Base-by-base conservation (phyloP, 371 early-diverging fungal species). In the Lichtheimia corymbifera region DNA sequence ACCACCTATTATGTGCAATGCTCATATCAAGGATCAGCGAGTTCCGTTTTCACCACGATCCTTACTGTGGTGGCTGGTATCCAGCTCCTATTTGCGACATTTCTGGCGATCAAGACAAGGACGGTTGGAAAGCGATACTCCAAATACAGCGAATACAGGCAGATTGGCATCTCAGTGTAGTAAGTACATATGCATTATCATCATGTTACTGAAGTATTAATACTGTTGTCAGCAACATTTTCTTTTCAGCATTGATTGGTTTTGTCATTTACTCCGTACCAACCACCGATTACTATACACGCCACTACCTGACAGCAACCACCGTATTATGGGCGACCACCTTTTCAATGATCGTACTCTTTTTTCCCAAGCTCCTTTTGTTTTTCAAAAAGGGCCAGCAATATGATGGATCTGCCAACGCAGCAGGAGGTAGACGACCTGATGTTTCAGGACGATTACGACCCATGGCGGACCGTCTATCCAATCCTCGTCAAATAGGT, bases 141-240 rank as follows among this genome's bases (percentile, higher is more conserved):
- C 24, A 85, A 80, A 62, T 82, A 83, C 58, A 83, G 79, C 54
- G 86, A 85, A 62, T 83, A 80, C 43, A 79, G 80, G 14, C 83
- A 85, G 45, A 83, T 85, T 15, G 83, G 82, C 0, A 63, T 85
- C 47, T 82, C 82, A 27, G 80, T 85, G 9, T 85, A 85, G 85
- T 84, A 82, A 72, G 79, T 75, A 27, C 14, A 27, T 15, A 9
- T 41, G 0, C 22, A 20, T 30, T 17, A 13, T 18, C 2, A 35
- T 9, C 11, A 35, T 35, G 35, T 0, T 11, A 4, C 9, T 30
- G 11, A 17, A 28, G 15, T 14, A 52, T 12, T 52, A 13, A 45
- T 35, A 20, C 25, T 7, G 9, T 35, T 22, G 28, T 27, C 58
- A 85, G 83, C 58, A 85, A 85, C 50, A 85, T 85, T 4, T 74